Percentiles rank a stretch among this genome's conserved stretches.
These are phyloP conservation scores for Centaurea solstitialis DNA, from an alignment of 129 eudicot species.

Conservation along the genomic window DNA sequence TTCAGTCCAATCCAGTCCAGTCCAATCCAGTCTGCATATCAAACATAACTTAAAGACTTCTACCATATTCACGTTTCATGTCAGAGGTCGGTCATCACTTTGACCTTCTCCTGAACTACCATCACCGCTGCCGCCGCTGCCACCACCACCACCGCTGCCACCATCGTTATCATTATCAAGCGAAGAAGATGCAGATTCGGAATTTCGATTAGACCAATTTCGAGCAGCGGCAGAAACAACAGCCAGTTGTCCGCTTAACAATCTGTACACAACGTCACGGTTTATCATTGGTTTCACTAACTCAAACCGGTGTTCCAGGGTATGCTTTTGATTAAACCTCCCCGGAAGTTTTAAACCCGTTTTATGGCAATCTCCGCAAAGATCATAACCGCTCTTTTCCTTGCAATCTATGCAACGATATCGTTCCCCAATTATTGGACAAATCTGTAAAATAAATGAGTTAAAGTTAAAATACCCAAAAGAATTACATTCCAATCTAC, in stretches of 20 bases:
- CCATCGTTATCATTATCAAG: neutral
- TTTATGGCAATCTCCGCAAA: slow-evolving; percentile 70
- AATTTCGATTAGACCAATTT: slow-evolving; percentile 3
- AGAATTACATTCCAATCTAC: neutral
- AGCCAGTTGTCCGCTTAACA: slow-evolving; percentile 45
- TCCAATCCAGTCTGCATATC: neutral
- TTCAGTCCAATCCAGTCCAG: neutral
- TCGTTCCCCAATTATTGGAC: slow-evolving; percentile 73
- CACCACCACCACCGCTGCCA: neutral
- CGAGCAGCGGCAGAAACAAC: slow-evolving; percentile 38
- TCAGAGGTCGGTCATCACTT: slow-evolving; percentile 18
- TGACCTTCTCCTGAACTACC: slow-evolving; percentile 24
- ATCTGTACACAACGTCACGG: slow-evolving; percentile 31
- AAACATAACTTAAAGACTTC: neutral
- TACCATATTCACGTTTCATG: slow-evolving; percentile 17
- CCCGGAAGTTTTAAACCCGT: slow-evolving; percentile 70
- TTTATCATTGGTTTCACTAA: slow-evolving; percentile 33
- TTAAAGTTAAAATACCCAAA: neutral
- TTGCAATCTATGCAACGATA: slow-evolving; percentile 71
- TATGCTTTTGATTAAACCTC: slow-evolving; percentile 75
- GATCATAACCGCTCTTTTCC: slow-evolving; percentile 58
- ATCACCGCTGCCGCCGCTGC: neutral
- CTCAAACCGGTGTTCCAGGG: slow-evolving; percentile 65
- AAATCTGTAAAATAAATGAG: slow-evolving; percentile 43
- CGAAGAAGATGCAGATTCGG: slow-evolving; percentile 22